Conservation (phyloP, 2,329 filamentous ascomycete species). For the Penicillium sp. region DNA sequence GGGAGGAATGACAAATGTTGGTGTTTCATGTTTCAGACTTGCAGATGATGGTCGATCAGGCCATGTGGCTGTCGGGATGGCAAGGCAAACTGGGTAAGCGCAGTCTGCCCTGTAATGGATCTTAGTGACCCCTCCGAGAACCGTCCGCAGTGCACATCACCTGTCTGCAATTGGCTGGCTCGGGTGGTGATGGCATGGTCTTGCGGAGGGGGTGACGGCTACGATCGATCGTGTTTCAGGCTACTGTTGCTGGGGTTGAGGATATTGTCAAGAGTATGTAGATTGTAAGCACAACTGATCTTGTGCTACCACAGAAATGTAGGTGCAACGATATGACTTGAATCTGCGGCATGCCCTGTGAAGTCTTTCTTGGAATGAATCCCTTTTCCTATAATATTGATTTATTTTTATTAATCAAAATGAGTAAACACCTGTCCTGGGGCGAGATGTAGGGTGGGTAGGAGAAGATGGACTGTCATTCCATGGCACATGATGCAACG, state of each 20-base stretch:
- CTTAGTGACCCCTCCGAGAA: not conserved
- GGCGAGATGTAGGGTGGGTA: no score
- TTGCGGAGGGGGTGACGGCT: not conserved
- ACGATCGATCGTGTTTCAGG: not conserved
- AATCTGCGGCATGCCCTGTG: not conserved
- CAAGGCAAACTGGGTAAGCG: not conserved
- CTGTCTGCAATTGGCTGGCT: not conserved
- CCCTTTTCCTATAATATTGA: no score
- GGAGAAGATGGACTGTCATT: no score
- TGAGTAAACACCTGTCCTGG: no score
- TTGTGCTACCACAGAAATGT: not conserved
- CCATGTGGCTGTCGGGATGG: conserved; percentile 7
- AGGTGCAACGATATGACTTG: not conserved
- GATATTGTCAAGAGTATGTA: not conserved
- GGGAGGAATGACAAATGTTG: not conserved
- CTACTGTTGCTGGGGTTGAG: not conserved
- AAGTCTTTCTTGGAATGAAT: no score
- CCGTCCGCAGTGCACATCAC: not conserved
- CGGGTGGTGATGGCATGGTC: not conserved
- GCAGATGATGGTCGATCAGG: not conserved
- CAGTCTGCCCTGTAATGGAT: not conserved
- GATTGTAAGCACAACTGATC: not conserved
- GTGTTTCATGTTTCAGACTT: conserved; percentile 6
- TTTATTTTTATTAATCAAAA: no score
- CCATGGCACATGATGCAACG: no score